Conservation (phyloP, 2,329 filamentous ascomycete species). For the Didymella arachidicola region DNA sequence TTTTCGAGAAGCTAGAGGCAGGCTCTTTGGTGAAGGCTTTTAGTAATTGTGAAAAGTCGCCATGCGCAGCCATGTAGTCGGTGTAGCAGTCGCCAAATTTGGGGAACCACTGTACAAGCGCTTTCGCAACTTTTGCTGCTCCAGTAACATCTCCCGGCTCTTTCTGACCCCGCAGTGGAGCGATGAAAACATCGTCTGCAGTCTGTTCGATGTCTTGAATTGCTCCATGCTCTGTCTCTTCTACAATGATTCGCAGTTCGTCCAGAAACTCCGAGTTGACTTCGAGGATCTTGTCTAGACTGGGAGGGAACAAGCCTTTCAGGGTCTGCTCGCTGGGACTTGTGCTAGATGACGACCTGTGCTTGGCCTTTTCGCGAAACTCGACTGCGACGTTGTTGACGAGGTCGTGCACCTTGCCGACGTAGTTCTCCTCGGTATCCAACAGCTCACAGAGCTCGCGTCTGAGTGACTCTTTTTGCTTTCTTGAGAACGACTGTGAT, state of each 20-base stretch:
- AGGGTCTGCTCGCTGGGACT: constrained; percentile 77
- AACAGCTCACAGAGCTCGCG: constrained; percentile 90
- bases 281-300: constrained; percentile 79
- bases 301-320: constrained; percentile 79
- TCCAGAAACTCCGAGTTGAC: constrained; percentile 83
- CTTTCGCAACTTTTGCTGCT: constrained; percentile 76
- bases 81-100: constrained; percentile 90
- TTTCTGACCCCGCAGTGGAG: constrained; percentile 44
- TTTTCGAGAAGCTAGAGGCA: constrained; percentile 81
- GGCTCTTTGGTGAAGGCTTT: constrained; percentile 78
- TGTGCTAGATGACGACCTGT: constrained; percentile 64
- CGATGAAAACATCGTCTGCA: constrained; percentile 50
- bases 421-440: constrained; percentile 93
- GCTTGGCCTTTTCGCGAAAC: constrained; percentile 74
- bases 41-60: constrained; percentile 82
- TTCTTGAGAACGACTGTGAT: constrained; percentile 77
- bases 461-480: constrained; percentile 83
- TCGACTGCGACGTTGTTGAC: constrained; percentile 82
- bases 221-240: constrained; percentile 83
- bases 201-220: constrained; percentile 74
- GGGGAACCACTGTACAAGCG: constrained; percentile 91
- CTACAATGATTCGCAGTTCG: constrained; percentile 76
- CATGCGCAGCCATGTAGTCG: constrained; percentile 90
- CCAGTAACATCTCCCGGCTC: constrained; percentile 75
- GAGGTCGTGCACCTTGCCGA: constrained; percentile 83